phyloP scores from a whole-genome alignment of 2,329 filamentous ascomycete species.

The Myriosclerotinia curreyana region DNA sequence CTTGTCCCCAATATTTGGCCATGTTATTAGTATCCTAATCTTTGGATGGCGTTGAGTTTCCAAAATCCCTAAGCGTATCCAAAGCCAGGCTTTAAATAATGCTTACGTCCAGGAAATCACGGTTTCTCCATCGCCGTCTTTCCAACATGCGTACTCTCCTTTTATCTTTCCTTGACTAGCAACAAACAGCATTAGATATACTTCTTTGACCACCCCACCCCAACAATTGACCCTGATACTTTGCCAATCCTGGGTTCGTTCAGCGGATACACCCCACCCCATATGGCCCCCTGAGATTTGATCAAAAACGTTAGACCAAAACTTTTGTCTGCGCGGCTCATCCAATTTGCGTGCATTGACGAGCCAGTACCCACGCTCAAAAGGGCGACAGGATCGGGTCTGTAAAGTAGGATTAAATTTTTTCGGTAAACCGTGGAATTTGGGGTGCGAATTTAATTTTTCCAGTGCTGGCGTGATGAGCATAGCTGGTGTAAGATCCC shows the following conservation, averaged over 20 bases:
- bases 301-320: constrained; percentile 62
- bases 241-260: constrained; percentile 43
- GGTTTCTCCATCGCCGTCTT: constrained; percentile 57
- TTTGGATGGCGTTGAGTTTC: not conserved
- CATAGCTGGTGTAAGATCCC: constrained; percentile 46
- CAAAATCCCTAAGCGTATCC: not conserved
- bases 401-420: constrained; percentile 53
- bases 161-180: constrained; percentile 64
- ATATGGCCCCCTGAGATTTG: constrained; percentile 57
- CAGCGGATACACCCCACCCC: constrained; percentile 67
- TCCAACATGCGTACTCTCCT: constrained; percentile 59
- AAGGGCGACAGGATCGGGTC: constrained; percentile 49
- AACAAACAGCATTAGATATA: constrained; percentile 72
- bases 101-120: constrained; percentile 2
- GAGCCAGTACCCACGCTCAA: constrained; percentile 78
- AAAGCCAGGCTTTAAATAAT: not conserved
- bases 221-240: constrained; percentile 70
- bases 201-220: constrained; percentile 68
- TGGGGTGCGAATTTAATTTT: constrained; percentile 46
- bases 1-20: not conserved
- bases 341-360: constrained; percentile 59
- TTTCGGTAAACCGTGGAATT: constrained; percentile 49
- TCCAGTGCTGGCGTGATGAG: constrained; percentile 56
- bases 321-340: constrained; percentile 45
- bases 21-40: not conserved